Evolutionary conservation across 148 eudicot species (phyloP).

Genomic region (Talinum fruticosum): DNA sequence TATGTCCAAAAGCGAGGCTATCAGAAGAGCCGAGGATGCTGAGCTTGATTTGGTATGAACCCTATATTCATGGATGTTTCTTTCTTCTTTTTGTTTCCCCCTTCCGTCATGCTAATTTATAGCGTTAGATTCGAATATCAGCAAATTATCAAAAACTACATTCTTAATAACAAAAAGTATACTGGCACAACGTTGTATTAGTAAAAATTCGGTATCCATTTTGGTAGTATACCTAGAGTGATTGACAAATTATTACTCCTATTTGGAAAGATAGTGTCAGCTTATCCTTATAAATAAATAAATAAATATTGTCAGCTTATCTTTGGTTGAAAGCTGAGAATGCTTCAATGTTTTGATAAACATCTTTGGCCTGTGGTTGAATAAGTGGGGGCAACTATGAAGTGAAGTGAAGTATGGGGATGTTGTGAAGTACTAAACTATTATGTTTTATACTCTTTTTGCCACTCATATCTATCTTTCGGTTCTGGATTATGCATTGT

Average conservation of each 20-base stretch:
- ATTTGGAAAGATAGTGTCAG: too few relatives aligned
- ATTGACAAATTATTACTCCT: too few relatives aligned
- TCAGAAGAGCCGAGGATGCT: constrained; percentile 70
- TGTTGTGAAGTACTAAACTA: not conserved
- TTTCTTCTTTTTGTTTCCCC: not conserved
- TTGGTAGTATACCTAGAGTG: too few relatives aligned
- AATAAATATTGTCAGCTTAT: not conserved
- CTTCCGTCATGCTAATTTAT: not conserved
- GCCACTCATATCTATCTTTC: too few relatives aligned
- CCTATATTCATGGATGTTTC: not conserved
- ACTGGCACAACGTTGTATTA: too few relatives aligned
- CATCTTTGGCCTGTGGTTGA: not conserved
- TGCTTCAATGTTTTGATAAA: not conserved
- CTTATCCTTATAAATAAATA: too few relatives aligned
- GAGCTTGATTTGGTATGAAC: constrained; percentile 73
- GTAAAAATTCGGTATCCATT: too few relatives aligned
- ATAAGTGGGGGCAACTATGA: not conserved
- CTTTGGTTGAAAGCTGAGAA: not conserved
- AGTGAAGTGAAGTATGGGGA: not conserved
- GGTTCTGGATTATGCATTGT: too few relatives aligned
- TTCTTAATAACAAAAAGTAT: too few relatives aligned
- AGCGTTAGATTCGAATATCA: not conserved
- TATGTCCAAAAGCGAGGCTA: constrained; percentile 61
- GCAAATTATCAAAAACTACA: too few relatives aligned
- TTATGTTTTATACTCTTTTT: too few relatives aligned